Base-by-base conservation (phyloP, 169 alveolate genomes). In the Plasmodium yoelii region DNA sequence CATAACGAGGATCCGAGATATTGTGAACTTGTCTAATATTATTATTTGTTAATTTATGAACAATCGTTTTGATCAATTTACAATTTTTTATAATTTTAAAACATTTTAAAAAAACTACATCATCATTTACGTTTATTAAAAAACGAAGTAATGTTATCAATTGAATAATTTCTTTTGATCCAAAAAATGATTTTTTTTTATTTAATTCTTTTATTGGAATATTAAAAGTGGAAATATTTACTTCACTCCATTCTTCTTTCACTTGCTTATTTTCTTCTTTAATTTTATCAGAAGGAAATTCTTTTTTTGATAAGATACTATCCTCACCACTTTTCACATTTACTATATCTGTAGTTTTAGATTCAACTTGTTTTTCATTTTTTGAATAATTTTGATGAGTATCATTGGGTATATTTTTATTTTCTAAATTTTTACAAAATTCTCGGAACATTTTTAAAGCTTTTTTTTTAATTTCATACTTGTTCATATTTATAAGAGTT, bases 151-250 rank as follows among this genome's bases (percentile, higher is more conserved):
- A 10, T 1, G 88, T 77, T 49, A 77, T 64, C 10, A 77, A 49
- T 34, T 77, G 77, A 0, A 77, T 69, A n/a, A 77, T 77, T 77
- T 77, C 88, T 18, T 63, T 77, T 13, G 88, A 63, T 19, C 88
- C 88, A 42, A 77, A 77, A 46, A 77, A 77, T 13, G 77, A 26
- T 46, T 77, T 77, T 44, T 77, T 77, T 34, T 51, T 77, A 26
- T 77, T 77, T 22, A 77, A 42, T 44, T 77, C 88, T n/a, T 77
- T 77, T 22, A 77, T 28, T 15, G 88, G 88, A 2, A 77, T 77
- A n/a, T 63, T 47, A 46, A 77, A 77, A 9, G 59, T 57, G 1
- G 49, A 77, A 5, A 56, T 18, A 18, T 60, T 42, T 39, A 73
- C 19, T 13, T 51, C 59, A 3, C 8, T 51, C 59, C 59, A 13